A percentile compares a stretch with the other conserved stretches of the same genome.
Conservation (phyloP, 352 stramenopile species). For the Pythium aphanidermatum region DNA sequence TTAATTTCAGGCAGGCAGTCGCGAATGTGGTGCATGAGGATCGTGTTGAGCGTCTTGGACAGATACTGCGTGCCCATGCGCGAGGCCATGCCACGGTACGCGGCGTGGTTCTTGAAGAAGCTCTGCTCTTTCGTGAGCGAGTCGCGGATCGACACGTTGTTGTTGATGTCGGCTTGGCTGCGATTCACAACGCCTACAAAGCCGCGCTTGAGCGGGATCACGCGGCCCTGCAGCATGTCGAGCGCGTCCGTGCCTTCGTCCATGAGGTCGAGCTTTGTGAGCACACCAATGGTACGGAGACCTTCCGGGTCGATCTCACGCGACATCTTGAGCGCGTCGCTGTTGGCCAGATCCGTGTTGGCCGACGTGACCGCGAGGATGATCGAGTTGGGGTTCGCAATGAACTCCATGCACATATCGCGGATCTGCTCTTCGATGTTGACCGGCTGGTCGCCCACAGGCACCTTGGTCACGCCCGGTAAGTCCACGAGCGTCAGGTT, state of each 20-base stretch:
- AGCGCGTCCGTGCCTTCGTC: constrained; percentile 98
- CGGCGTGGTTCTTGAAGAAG: constrained; percentile 97
- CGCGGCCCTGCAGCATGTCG: constrained; percentile 94
- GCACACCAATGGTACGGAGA: constrained; percentile 97
- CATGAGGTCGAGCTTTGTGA: constrained; percentile 99
- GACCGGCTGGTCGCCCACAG: constrained; percentile 97
- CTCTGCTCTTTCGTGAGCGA: constrained; percentile 93
- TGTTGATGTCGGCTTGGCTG: constrained; percentile 98
- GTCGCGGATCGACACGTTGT: constrained; percentile 92
- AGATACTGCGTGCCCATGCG: constrained; percentile 96
- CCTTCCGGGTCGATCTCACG: constrained; percentile 90
- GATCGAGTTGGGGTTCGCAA: constrained; percentile 98
- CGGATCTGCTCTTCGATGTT: constrained; percentile 99
- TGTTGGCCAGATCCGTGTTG: constrained; percentile 99
- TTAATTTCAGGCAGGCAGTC: constrained; percentile 99
- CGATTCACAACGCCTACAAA: constrained; percentile 99
- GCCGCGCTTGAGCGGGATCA: constrained; percentile 96
- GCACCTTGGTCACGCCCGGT: constrained; percentile 97
- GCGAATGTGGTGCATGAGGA: constrained; percentile 99
- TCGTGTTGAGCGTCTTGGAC: constrained; percentile 96
- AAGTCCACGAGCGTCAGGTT: constrained; percentile 99
- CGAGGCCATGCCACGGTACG: constrained; percentile 90
- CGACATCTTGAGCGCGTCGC: constrained; percentile 97
- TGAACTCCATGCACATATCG: constrained; percentile 99
- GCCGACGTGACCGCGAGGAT: constrained; percentile 98